Evolutionary conservation across 768 basidiomycete species (phyloP), one percentile per base, ranked within the genome.

Genomic region (Calocybe gangraenosa): DNA sequence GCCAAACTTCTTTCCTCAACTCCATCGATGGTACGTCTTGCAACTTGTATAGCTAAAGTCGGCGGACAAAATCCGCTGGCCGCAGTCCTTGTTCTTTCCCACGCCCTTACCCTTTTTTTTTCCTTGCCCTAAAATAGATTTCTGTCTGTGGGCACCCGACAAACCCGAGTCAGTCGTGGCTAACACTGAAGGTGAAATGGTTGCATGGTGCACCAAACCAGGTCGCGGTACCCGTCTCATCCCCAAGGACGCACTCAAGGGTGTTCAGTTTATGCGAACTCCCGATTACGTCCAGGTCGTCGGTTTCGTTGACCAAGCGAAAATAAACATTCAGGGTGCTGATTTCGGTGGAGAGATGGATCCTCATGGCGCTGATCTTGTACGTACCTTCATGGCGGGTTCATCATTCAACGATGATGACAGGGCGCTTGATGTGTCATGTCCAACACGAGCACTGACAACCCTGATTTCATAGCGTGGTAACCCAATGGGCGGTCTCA

Each of bases 291-390:
- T 77, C 28, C 75, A 78, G 55, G 65, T 84, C 44, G 69, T 71
- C 23, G 86, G 81, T 3, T 73, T 67, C 61, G 62, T 79, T 47
- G 65, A 86, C 59, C 86, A 88, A 61, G 63, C 63, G 2, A 52
- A 59, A 40, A 55, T 87, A 53, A 69, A 83, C 65, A 50, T 87
- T 17, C 46, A 58, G 1, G 7, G 53, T 0, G 58, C 48, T 14
- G 86, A 87, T 54, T 71, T 50, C 23, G 86, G 87, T 54, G 86
- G 86, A 35, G 86, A 87, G 61, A 72, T 85, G 34, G 81, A 87
- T 58, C 75, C 82, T 15, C 79, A 81, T 50, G 84, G 82, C 40
- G 81, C 83, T 36, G 65, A 66, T 47, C 56, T 65, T 35, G 46
- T 52, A 13, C 46, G 39, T 42, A 2, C 30, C 33, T n/a, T n/a